Evolutionary conservation across 768 basidiomycete genomes (phyloP).

Genomic region (Tricholoma sp.): DNA sequence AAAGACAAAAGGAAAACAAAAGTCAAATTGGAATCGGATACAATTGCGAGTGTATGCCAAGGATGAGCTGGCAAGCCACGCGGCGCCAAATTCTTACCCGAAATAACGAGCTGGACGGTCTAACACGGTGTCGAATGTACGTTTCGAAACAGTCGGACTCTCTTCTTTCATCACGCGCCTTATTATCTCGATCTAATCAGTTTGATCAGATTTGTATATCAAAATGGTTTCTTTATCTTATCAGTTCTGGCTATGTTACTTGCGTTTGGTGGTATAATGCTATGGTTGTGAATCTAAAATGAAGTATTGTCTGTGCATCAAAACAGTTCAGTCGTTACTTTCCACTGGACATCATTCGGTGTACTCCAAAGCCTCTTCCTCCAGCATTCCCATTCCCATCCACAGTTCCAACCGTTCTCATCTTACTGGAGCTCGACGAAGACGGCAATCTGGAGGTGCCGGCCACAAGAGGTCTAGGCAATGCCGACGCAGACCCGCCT

Average conservation of each 20-base stretch:
- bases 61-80: not conserved
- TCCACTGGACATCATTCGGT: slow-evolving; percentile 7
- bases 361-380: slow-evolving; percentile 3
- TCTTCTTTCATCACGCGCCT: too few species aligned
- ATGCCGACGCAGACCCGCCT: slow-evolving; percentile 8
- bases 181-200: not conserved
- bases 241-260: not conserved
- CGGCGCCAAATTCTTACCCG: not conserved
- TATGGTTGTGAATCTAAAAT: not conserved
- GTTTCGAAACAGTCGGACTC: too few species aligned
- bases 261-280: slow-evolving; percentile 1
- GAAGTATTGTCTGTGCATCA: not conserved
- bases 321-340: not conserved
- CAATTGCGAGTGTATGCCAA: not conserved
- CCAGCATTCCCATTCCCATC: not conserved
- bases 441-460: slow-evolving; percentile 6
- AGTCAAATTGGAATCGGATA: not conserved
- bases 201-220: not conserved
- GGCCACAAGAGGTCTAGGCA: slow-evolving; percentile 15
- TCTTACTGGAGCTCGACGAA: slow-evolving; percentile 8
- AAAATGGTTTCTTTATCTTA: not conserved
- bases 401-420: slow-evolving; percentile 3
- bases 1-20: too few species aligned
- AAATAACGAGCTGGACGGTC: too few species aligned
- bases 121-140: too few species aligned